Conservation (phyloP, 331 rosid species). For the Malus hybrid region DNA sequence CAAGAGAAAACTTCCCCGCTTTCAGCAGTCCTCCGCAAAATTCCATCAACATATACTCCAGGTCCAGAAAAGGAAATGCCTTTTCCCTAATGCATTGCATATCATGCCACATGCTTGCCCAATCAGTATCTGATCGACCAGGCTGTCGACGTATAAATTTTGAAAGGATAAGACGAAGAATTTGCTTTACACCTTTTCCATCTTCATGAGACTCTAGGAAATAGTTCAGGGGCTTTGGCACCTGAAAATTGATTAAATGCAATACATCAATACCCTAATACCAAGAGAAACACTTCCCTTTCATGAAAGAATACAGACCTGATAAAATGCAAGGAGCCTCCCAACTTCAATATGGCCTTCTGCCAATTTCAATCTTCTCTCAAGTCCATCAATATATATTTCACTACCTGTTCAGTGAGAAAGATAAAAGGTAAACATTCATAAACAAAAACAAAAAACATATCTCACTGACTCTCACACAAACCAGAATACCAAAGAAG, state of each 20-base stretch:
- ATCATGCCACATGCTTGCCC: slow-evolving; percentile 99
- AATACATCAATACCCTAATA: background rate
- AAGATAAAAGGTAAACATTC: background rate
- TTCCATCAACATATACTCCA: slow-evolving; percentile 79
- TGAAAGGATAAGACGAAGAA: slow-evolving; percentile 89
- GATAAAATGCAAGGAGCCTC: slow-evolving; percentile 79
- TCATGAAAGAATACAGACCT: slow-evolving; percentile 46
- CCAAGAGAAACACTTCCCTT: background rate
- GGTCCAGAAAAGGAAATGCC: slow-evolving; percentile 82
- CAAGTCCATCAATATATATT: slow-evolving; percentile 35
- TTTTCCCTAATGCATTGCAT: slow-evolving; percentile 84
- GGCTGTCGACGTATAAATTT: slow-evolving; percentile 89
- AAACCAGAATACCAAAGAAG: slow-evolving; percentile 13
- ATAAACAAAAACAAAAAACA: background rate
- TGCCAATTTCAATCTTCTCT: slow-evolving; percentile 63
- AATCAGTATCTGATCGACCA: slow-evolving; percentile 81
- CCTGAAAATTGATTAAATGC: slow-evolving; percentile 33
- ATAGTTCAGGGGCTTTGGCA: slow-evolving; percentile 83
- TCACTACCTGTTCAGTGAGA: slow-evolving; percentile 43
- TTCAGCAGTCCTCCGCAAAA: slow-evolving; percentile 92
- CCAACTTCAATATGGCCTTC: slow-evolving; percentile 94
- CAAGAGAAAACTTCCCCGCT: slow-evolving; percentile 97
- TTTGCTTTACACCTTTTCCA: slow-evolving; percentile 87
- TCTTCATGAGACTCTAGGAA: slow-evolving; percentile 68
- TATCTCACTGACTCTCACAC: background rate